phyloP scores from a whole-genome alignment of 2,329 filamentous ascomycete species.

The Fusarium humuli region DNA sequence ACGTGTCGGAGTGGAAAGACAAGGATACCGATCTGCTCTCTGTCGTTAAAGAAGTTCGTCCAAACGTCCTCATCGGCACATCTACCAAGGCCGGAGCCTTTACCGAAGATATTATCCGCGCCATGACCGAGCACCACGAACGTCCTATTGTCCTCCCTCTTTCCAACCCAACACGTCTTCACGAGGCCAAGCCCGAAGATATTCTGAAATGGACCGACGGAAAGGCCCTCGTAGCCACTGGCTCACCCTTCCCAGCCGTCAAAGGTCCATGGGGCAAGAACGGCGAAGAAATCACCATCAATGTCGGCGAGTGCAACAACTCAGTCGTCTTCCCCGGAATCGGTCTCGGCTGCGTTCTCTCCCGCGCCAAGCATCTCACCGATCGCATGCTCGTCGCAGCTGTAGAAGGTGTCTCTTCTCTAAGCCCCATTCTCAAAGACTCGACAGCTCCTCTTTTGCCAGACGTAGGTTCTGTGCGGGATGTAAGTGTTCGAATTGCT shows the following conservation, averaged over 20 bases:
- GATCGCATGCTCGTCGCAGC: slow-evolving; percentile 87
- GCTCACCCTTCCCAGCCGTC: slow-evolving; percentile 83
- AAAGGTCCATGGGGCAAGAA: slow-evolving; percentile 65
- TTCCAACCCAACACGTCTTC: slow-evolving; percentile 85
- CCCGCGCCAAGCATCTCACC: slow-evolving; percentile 73
- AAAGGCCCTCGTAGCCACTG: slow-evolving; percentile 82
- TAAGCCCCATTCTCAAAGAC: slow-evolving; percentile 76
- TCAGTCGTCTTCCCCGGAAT: slow-evolving; percentile 88
- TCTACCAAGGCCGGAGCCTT: slow-evolving; percentile 83
- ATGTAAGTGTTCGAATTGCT: slow-evolving; percentile 83
- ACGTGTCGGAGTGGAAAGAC: slow-evolving; percentile 71
- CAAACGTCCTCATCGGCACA: slow-evolving; percentile 85
- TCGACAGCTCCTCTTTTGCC: slow-evolving; percentile 76
- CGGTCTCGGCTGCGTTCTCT: slow-evolving; percentile 81
- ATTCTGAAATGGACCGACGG: slow-evolving; percentile 83
- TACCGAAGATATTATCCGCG: slow-evolving; percentile 76
- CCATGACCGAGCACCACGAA: slow-evolving; percentile 79
- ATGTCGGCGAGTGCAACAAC: slow-evolving; percentile 87
- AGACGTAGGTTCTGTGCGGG: slow-evolving; percentile 78
- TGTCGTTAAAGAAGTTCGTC: slow-evolving; percentile 77
- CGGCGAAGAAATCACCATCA: slow-evolving; percentile 58
- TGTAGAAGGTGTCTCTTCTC: slow-evolving; percentile 75
- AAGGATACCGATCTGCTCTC: slow-evolving; percentile 70
- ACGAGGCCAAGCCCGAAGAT: slow-evolving; percentile 83
- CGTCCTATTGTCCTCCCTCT: slow-evolving; percentile 84